Conservation (phyloP, 177 flowering plant species). For the Telopea speciosissima region DNA sequence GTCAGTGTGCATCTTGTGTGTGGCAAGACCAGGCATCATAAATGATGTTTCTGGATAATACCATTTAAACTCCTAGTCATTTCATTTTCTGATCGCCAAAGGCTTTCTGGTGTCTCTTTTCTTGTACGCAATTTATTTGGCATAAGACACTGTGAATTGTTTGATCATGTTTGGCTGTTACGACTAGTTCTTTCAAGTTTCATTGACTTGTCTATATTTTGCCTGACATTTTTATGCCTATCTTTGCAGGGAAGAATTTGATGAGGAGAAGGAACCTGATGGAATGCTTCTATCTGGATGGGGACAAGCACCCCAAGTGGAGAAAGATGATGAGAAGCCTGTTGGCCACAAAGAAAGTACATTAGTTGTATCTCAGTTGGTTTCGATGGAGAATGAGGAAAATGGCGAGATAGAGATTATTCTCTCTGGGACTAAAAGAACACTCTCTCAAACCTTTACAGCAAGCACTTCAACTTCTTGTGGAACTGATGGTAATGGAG, state of each 20-base stretch:
- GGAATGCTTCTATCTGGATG: slow-evolving; percentile 91
- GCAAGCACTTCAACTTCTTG: slow-evolving; percentile 11
- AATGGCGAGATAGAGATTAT: slow-evolving; percentile 32
- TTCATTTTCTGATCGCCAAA: too few species aligned
- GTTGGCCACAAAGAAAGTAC: slow-evolving; percentile 46
- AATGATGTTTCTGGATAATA: too few species aligned
- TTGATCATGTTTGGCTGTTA: too few species aligned
- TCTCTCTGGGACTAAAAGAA: slow-evolving; percentile 54
- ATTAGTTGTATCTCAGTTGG: slow-evolving; percentile 31
- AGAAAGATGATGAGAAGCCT: slow-evolving; percentile 25
- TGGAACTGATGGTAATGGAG: slow-evolving; percentile 7
- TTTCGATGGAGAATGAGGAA: slow-evolving; percentile 21
- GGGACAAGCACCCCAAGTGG: slow-evolving; percentile 41
- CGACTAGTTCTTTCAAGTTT: background rate
- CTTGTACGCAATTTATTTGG: too few species aligned
- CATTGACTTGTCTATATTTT: background rate
- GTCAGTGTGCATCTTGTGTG: background rate
- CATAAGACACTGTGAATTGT: too few species aligned
- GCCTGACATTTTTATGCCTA: background rate
- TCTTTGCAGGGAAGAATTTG: slow-evolving; percentile 76
- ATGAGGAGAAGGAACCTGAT: slow-evolving; percentile 92
- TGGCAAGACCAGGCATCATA: background rate
- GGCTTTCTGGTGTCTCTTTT: too few species aligned
- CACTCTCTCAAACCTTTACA: slow-evolving; percentile 33
- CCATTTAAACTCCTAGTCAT: too few species aligned